Conservation (phyloP, 768 basidiomycete species). For the Aureoboletus auriporus region DNA sequence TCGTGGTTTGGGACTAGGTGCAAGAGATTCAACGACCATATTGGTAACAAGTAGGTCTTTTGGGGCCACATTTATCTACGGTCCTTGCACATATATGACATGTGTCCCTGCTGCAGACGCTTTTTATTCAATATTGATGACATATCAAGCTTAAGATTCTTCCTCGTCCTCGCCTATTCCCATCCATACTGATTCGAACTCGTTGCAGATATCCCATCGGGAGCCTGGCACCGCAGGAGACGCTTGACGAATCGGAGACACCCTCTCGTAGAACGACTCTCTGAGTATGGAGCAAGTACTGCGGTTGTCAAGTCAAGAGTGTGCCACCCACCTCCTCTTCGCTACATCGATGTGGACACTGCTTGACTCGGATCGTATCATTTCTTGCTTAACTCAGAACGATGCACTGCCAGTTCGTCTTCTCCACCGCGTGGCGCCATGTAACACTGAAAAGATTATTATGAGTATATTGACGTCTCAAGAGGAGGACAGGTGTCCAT, state of each 20-base stretch:
- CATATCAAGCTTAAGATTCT: slow-evolving; percentile 1
- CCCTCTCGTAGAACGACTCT: slow-evolving; percentile 78
- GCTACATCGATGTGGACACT: slow-evolving; percentile 12
- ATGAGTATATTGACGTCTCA: neutral
- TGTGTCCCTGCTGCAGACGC: neutral
- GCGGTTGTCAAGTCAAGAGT: slow-evolving; percentile 80
- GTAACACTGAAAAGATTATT: slow-evolving; percentile 59
- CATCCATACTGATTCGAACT: slow-evolving; percentile 85
- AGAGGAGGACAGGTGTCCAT: slow-evolving; percentile 45
- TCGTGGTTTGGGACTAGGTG: slow-evolving; percentile 48
- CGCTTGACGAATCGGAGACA: slow-evolving; percentile 95
- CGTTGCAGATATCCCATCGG: slow-evolving; percentile 89
- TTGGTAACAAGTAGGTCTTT: neutral
- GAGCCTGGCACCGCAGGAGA: slow-evolving; percentile 86
- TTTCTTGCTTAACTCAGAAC: slow-evolving; percentile 48
- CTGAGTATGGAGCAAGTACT: slow-evolving; percentile 51
- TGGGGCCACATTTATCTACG: neutral
- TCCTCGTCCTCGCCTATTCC: slow-evolving; percentile 36
- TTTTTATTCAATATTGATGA: neutral
- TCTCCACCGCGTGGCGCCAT: slow-evolving; percentile 93
- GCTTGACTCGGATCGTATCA: slow-evolving; percentile 8
- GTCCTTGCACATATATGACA: neutral
- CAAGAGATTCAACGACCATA: neutral
- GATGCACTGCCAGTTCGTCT: slow-evolving; percentile 93
- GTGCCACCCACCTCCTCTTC: slow-evolving; percentile 63